These are phyloP conservation scores for Auricularia sp. DNA, from an alignment of 768 basidiomycete species.

Conservation along the genomic window DNA sequence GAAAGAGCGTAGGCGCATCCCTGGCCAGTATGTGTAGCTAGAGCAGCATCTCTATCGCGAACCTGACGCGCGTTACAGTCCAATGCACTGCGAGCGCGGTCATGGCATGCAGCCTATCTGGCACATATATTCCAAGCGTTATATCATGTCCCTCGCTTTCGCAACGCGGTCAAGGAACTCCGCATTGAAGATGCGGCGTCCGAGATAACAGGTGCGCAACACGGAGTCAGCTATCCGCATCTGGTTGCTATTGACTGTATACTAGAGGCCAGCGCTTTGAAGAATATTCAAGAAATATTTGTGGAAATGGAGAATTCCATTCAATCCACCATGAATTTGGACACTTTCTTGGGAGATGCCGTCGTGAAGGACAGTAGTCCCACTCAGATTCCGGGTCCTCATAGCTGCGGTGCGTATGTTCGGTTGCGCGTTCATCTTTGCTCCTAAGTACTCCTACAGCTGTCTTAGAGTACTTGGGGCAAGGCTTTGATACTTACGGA, in stretches of 20 bases:
- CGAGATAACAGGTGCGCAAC: too few relatives aligned
- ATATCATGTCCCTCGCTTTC: slow-evolving; percentile 67
- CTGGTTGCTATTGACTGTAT: too few relatives aligned
- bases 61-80: slow-evolving; percentile 30
- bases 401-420: too few relatives aligned
- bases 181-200: too few relatives aligned
- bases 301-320: not conserved
- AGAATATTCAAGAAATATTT: not conserved
- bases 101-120: slow-evolving; percentile 42
- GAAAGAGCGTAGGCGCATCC: slow-evolving; percentile 36
- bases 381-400: too few relatives aligned
- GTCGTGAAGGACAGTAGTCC: too few relatives aligned
- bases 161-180: slow-evolving; percentile 11
- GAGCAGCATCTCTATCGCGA: not conserved
- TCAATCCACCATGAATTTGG: not conserved
- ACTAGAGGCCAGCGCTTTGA: too few relatives aligned
- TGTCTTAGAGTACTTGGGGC: too few relatives aligned
- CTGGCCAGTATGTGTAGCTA: not conserved
- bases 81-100: slow-evolving; percentile 57
- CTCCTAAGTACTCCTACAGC: too few relatives aligned
- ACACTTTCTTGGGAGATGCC: not conserved
- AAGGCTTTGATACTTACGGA: too few relatives aligned
- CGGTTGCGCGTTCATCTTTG: too few relatives aligned
- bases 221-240: too few relatives aligned
- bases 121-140: slow-evolving; percentile 55